These are phyloP conservation scores for Filosporella fistucella DNA, from an alignment of 495 filamentous ascomycete genomes.

Conservation along the genomic window DNA sequence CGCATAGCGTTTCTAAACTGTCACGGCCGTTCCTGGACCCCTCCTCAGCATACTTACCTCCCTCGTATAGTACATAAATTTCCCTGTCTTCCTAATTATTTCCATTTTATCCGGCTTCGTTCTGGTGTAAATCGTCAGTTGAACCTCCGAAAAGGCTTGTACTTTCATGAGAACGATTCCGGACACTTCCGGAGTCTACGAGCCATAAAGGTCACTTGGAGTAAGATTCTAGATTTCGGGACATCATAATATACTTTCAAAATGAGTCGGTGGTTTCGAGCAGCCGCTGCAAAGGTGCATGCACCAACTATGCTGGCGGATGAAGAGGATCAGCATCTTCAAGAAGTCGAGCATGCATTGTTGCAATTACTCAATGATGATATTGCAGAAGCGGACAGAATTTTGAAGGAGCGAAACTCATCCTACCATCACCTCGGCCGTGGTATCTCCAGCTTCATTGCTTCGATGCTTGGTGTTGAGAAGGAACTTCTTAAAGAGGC, in stretches of 20 bases:
- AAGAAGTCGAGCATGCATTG: constrained; percentile 41
- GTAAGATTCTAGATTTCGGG: not conserved
- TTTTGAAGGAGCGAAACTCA: constrained; percentile 67
- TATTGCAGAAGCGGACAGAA: constrained; percentile 77
- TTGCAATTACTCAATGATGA: constrained; percentile 87
- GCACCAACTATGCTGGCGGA: constrained; percentile 14
- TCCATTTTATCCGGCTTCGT: too few species aligned
- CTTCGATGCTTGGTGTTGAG: constrained; percentile 87
- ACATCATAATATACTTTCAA: not conserved
- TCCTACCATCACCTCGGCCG: constrained; percentile 87
- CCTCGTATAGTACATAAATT: too few species aligned
- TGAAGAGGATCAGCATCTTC: constrained; percentile 25
- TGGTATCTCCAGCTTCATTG: constrained; percentile 78
- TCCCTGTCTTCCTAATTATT: too few species aligned
- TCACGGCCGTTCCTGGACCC: too few species aligned
- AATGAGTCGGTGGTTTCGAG: constrained; percentile 22
- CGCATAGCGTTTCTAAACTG: too few species aligned
- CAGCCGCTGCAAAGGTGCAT: constrained; percentile 6
- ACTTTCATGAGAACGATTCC: not conserved
- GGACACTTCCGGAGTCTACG: constrained; percentile 4
- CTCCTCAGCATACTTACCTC: too few species aligned
- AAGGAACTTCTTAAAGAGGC: constrained; percentile 92
- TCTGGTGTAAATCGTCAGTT: too few species aligned
- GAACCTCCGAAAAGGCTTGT: too few species aligned
- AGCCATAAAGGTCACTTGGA: not conserved